Percentiles rank a stretch among this genome's conserved stretches.
These are phyloP conservation scores for Aspergillus melleus DNA, from an alignment of 2,329 filamentous ascomycete species.

Conservation along the genomic window DNA sequence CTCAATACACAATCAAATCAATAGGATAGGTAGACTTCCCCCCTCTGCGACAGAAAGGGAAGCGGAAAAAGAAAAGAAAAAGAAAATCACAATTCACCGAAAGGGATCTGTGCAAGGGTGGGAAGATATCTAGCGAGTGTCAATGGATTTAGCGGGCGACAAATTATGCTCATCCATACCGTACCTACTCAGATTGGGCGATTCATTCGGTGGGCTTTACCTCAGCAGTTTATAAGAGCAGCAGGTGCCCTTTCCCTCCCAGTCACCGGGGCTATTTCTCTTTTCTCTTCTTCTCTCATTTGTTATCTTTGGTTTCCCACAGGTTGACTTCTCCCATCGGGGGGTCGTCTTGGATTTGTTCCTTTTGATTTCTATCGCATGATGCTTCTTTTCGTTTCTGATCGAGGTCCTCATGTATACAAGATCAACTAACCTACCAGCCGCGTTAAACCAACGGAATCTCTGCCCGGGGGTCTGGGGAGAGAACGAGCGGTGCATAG, in stretches of 20 bases:
- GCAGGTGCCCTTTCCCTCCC: slow-evolving; percentile 7
- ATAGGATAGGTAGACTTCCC: neutral
- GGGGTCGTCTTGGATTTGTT: neutral
- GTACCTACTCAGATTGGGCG: slow-evolving; percentile 18
- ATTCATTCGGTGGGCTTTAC: slow-evolving; percentile 17
- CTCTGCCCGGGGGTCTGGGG: neutral
- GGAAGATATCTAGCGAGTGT: slow-evolving; percentile 7
- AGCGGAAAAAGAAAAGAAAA: neutral
- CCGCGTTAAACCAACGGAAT: neutral
- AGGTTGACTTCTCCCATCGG: neutral
- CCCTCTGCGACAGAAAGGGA: neutral
- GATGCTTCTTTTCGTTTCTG: neutral
- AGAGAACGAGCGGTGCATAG: neutral
- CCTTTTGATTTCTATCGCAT: neutral
- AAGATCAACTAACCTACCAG: neutral
- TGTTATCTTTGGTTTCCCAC: neutral
- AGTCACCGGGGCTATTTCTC: slow-evolving; percentile 10
- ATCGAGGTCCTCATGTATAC: neutral
- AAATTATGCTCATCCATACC: slow-evolving; percentile 20
- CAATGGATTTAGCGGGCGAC: slow-evolving; percentile 4
- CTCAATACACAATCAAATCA: neutral
- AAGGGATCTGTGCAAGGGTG: slow-evolving; percentile 13
- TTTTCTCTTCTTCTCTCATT: slow-evolving; percentile 3
- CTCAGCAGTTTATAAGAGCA: slow-evolving; percentile 14
- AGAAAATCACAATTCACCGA: neutral